Conservation (phyloP, 768 basidiomycete species). For the Lactarius tabidus region DNA sequence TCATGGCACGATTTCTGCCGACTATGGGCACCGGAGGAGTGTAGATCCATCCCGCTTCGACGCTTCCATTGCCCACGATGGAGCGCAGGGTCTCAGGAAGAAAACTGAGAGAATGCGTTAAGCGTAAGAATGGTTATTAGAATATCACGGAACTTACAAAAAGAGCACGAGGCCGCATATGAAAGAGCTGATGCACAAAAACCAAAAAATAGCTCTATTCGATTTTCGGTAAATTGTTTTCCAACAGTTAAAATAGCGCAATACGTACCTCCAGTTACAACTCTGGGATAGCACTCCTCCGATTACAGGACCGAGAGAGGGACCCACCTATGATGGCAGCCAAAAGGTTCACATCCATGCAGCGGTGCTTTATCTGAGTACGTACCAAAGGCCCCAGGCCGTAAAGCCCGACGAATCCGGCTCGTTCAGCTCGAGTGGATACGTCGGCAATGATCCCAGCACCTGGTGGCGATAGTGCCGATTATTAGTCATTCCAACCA, state of each 20-base stretch:
- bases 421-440: slow-evolving; percentile 65
- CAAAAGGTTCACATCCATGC: neutral
- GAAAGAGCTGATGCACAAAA: slow-evolving; percentile 36
- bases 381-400: slow-evolving; percentile 60
- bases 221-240: neutral
- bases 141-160: slow-evolving; percentile 29
- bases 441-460: slow-evolving; percentile 81
- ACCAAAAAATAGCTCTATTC: slow-evolving; percentile 42
- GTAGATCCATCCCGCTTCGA: slow-evolving; percentile 33
- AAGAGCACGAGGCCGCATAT: slow-evolving; percentile 36
- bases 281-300: slow-evolving; percentile 42
- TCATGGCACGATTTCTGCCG: slow-evolving; percentile 23
- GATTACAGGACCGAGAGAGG: slow-evolving; percentile 41
- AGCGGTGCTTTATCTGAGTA: neutral
- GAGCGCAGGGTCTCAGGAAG: slow-evolving; percentile 48
- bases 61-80: slow-evolving; percentile 42
- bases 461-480: slow-evolving; percentile 39
- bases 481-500: neutral
- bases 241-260: neutral
- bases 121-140: neutral
- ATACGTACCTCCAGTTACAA: slow-evolving; percentile 33
- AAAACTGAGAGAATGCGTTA: slow-evolving; percentile 31
- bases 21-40: slow-evolving; percentile 34
- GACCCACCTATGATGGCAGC: slow-evolving; percentile 32
- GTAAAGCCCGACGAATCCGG: slow-evolving; percentile 68